Percentiles rank a stretch among this genome's conserved stretches.
Conservation (phyloP, 306 rosid genomes). For the Cucurbita moschata region DNA sequence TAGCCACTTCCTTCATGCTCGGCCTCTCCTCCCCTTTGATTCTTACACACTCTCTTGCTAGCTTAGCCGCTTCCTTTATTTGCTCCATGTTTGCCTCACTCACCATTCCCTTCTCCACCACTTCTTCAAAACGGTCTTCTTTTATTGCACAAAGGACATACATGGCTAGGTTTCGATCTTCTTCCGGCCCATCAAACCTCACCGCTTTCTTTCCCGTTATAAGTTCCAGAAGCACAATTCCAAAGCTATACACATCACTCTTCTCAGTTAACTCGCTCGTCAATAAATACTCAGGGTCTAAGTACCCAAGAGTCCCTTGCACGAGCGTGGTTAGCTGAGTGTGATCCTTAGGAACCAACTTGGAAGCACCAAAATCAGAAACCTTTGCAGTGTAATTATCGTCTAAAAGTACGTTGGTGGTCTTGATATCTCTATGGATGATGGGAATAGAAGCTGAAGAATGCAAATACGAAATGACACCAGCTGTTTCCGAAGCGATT, state of each 20-base stretch:
- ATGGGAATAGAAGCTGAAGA: slow-evolving; percentile 21
- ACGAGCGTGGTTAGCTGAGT: slow-evolving; percentile 19
- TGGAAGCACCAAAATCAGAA: slow-evolving; percentile 32
- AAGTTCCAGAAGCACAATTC: slow-evolving; percentile 32
- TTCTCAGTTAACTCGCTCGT: slow-evolving; percentile 20
- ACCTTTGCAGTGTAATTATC: slow-evolving; percentile 20
- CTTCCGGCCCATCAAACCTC: slow-evolving; percentile 4
- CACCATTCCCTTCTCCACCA: slow-evolving; percentile 11
- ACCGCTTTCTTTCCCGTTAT: slow-evolving; percentile 24
- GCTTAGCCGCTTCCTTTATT: slow-evolving; percentile 20
- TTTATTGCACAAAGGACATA: slow-evolving; percentile 16
- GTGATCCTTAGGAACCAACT: slow-evolving; percentile 26
- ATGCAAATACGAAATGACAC: slow-evolving; percentile 32
- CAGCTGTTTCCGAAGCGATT: slow-evolving; percentile 25
- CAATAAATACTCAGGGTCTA: slow-evolving; percentile 25
- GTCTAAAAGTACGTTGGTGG: slow-evolving; percentile 26
- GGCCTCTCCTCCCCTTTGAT: slow-evolving; percentile 41
- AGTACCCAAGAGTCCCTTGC: slow-evolving; percentile 34
- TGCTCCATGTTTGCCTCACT: slow-evolving; percentile 11
- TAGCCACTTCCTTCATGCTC: slow-evolving; percentile 40
- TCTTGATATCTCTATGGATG: slow-evolving; percentile 34
- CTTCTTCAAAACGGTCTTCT: not conserved
- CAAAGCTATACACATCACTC: slow-evolving; percentile 40
- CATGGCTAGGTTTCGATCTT: slow-evolving; percentile 16
- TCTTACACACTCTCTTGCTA: slow-evolving; percentile 22